Evolutionary conservation across 2,329 filamentous ascomycete species (phyloP), one percentile per base, ranked within the genome.

Genomic region (Diplodia corticola): DNA sequence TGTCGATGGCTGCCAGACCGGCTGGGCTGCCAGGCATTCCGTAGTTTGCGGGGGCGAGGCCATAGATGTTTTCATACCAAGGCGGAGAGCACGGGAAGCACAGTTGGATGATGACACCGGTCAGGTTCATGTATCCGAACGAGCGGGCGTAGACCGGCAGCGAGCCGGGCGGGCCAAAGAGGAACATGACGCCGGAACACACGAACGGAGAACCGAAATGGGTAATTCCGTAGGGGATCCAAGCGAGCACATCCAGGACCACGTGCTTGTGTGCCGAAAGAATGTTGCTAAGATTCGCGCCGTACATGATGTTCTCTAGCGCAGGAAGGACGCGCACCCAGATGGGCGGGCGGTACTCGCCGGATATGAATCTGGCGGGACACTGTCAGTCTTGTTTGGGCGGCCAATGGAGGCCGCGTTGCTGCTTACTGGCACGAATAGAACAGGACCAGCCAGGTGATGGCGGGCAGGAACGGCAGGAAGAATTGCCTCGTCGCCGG

Each of bases 41-140:
- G 80, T 97, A 97, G 73, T 95, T 92, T 57, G 94, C 94, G 2
- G 94, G 93, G 33, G 92, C 92, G 61, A 97, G 83, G 17, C 94
- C 94, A 77, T 97, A 92, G 73, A 91, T 85, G 78, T 95, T 96
- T 83, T 97, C 94, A 75, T 97, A 98, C 94, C 94, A 98, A 1
- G 94, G 94, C 28, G 94, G 92, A 26, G 93, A 95, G 82, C 94
- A 97, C 1, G 94, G 94, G 80, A 97, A 96, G 69, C 93, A 79
- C 64, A 97, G 84, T 80, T 97, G 93, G 70, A 96, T 93, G 35
- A 89, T 87, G 66, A 97, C 94, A 63, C 93, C 94, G 13, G 89
- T 83, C 69, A 97, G 87, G 80, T 93, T 95, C 87, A 97, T 90
- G 84, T 94, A 97, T 67, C 94, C 94, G 72, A 97, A 97, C 60